Conservation (phyloP, 306 rosid species). For the Neltuma alba region DNA sequence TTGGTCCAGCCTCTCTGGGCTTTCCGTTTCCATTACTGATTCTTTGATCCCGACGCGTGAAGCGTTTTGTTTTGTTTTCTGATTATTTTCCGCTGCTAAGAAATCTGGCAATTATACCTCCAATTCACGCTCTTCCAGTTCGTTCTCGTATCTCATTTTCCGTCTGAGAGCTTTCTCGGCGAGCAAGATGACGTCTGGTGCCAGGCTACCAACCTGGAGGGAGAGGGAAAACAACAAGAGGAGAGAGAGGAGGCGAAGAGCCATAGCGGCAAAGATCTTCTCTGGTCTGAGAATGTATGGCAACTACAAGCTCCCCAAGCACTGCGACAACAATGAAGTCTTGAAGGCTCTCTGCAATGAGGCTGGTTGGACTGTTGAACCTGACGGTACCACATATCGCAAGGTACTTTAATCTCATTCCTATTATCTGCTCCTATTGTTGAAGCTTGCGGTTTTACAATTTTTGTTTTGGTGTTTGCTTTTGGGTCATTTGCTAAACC, state of each 20-base stretch:
- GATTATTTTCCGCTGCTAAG: not conserved
- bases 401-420: constrained; percentile 52
- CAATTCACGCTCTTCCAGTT: not conserved
- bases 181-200: constrained; percentile 71
- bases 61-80: not conserved
- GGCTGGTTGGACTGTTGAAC: no score
- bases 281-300: constrained; percentile 82
- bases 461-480: not conserved
- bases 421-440: not conserved
- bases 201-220: constrained; percentile 80
- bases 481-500: not conserved
- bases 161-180: constrained; percentile 15
- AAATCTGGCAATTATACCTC: not conserved
- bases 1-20: not conserved
- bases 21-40: not conserved
- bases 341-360: constrained; percentile 89
- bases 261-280: constrained; percentile 84
- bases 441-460: not conserved
- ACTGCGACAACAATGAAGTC: constrained; percentile 91
- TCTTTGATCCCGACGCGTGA: not conserved
- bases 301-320: constrained; percentile 81
- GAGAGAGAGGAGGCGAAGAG: constrained; percentile 79
- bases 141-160: not conserved
- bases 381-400: constrained; percentile 85
- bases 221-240: constrained; percentile 90